Conservation (phyloP, 441 rosid species). For the Pelargonium fulgidum region DNA sequence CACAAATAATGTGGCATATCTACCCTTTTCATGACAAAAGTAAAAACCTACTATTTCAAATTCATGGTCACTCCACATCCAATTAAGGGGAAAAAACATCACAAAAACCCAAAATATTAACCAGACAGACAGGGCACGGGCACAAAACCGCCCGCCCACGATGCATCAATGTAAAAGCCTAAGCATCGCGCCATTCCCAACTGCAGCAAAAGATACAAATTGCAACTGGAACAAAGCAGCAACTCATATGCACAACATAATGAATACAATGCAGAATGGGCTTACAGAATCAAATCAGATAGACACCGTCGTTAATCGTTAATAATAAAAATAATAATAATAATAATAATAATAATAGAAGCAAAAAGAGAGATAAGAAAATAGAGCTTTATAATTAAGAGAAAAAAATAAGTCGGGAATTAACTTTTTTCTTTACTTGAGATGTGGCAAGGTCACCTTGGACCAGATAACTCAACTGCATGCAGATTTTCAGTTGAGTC, state of each 20-base stretch:
- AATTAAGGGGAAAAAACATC: background rate
- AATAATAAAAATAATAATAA: no score
- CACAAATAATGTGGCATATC: no score
- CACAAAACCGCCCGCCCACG: background rate
- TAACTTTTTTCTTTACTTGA: constrained; percentile 22
- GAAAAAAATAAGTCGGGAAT: constrained; percentile 21
- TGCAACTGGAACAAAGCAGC: constrained; percentile 28
- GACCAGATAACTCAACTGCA: constrained; percentile 68
- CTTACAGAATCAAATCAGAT: constrained; percentile 32
- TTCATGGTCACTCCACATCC: background rate
- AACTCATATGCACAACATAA: constrained; percentile 49
- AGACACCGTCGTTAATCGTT: constrained; percentile 4
- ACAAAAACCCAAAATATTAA: no score
- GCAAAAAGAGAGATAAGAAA: background rate
- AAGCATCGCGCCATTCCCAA: background rate
- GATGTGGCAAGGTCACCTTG: constrained; percentile 42
- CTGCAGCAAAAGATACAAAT: constrained; percentile 30
- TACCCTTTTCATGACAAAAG: no score
- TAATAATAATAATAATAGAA: no score
- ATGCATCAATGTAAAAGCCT: constrained; percentile 7
- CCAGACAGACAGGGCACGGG: no score
- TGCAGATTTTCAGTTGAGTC: constrained; percentile 67
- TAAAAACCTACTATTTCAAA: no score
- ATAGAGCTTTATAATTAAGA: constrained; percentile 17
- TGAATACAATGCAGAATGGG: constrained; percentile 39